phyloP scores from a whole-genome alignment of 179 eudicot genomes.

The Beta corolliflora region DNA sequence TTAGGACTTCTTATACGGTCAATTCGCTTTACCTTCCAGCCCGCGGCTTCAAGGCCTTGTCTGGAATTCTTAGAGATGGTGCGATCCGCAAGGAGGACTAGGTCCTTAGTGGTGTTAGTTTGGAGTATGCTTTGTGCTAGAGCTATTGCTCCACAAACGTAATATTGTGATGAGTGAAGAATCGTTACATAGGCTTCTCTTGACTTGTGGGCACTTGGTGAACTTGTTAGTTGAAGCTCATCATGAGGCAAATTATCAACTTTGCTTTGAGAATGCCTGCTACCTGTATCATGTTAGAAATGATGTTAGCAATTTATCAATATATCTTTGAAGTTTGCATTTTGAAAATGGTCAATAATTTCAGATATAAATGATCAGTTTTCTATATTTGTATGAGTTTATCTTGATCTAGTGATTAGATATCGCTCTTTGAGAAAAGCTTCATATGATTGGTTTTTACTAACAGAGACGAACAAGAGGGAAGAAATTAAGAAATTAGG shows the following conservation, averaged over 20 bases:
- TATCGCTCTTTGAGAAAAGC: too few species aligned
- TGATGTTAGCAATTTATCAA: too few species aligned
- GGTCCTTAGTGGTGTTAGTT: slow-evolving; percentile 70
- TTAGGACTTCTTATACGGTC: slow-evolving; percentile 63
- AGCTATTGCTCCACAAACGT: slow-evolving; percentile 87
- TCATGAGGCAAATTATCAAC: neutral
- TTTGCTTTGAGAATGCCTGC: slow-evolving; percentile 15
- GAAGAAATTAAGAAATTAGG: too few species aligned
- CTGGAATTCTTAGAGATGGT: slow-evolving; percentile 49
- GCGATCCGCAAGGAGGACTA: slow-evolving; percentile 66
- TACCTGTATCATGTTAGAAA: slow-evolving; percentile 22
- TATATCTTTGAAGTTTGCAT: too few species aligned
- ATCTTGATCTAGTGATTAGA: too few species aligned
- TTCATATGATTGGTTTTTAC: too few species aligned
- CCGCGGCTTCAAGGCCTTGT: slow-evolving; percentile 57
- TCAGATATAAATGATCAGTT: too few species aligned
- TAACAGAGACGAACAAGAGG: too few species aligned
- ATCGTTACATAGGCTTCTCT: slow-evolving; percentile 78
- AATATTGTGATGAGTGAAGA: slow-evolving; percentile 70
- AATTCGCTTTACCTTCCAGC: slow-evolving; percentile 66
- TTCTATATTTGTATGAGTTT: too few species aligned
- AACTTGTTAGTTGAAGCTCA: neutral
- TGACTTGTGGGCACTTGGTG: slow-evolving; percentile 14
- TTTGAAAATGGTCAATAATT: too few species aligned
- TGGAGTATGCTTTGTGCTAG: slow-evolving; percentile 72